Evolutionary conservation across 768 basidiomycete genomes (phyloP).

Genomic region (Calocybe cyanea): DNA sequence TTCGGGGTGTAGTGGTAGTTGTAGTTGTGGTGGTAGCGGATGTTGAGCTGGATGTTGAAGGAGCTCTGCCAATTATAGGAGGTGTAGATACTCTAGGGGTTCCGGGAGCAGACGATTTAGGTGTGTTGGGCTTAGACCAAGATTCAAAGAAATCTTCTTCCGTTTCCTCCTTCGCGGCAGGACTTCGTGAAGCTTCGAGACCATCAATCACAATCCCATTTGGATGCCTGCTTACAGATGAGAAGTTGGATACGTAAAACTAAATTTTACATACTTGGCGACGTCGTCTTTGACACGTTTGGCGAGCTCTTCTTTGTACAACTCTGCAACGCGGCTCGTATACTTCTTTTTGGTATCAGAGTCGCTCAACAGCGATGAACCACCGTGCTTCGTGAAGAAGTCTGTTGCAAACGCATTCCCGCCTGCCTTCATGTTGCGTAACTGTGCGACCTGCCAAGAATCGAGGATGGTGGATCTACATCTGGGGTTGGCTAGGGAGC

Average conservation of each 20-base stretch:
- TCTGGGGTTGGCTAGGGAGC: conserved; percentile 9
- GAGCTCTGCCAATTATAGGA: conserved; percentile 55
- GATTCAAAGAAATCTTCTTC: conserved; percentile 97
- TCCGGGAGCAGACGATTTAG: conserved; percentile 50
- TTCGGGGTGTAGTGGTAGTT: conserved; percentile 44
- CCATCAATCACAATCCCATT: conserved; percentile 81
- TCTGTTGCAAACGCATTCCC: conserved; percentile 86
- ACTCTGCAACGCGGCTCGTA: conserved; percentile 72
- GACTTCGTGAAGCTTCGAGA: conserved; percentile 40
- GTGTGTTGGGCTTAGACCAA: conserved; percentile 84
- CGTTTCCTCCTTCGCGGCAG: conserved; percentile 38
- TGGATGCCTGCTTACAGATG: conserved; percentile 54
- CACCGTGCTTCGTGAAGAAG: conserved; percentile 89
- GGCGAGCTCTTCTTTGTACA: conserved; percentile 91
- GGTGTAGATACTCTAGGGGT: conserved; percentile 48
- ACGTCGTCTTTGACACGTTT: conserved; percentile 76
- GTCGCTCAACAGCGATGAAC: conserved; percentile 61
- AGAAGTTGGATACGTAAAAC: neutral
- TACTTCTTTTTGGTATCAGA: conserved; percentile 89
- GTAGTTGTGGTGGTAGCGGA: conserved; percentile 17
- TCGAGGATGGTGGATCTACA: conserved; percentile 96
- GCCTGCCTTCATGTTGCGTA: conserved; percentile 95
- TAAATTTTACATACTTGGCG: conserved; percentile 44
- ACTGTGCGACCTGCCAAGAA: conserved; percentile 85
- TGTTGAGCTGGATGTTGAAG: conserved; percentile 32